Evolutionary conservation across 164 flowering plant genomes (phyloP).

Genomic region (Umbellularia californica): DNA sequence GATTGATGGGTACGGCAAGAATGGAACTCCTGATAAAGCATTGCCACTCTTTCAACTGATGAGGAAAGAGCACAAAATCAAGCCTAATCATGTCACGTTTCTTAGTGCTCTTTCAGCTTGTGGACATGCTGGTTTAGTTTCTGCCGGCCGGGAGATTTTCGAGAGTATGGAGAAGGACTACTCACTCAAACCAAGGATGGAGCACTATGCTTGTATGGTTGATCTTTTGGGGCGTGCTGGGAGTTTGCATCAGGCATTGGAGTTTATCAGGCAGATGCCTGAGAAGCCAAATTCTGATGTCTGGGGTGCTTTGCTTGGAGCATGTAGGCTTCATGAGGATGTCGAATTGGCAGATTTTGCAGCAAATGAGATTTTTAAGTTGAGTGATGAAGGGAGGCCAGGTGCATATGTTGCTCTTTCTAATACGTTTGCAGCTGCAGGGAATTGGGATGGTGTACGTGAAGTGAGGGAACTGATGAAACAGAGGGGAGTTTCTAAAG

Average conservation of each 20-base stretch:
- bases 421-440: slow-evolving; percentile 78
- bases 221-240: slow-evolving; percentile 88
- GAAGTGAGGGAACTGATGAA: slow-evolving; percentile 79
- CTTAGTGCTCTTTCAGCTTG: slow-evolving; percentile 88
- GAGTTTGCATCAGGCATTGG: slow-evolving; percentile 54
- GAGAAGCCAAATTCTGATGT: slow-evolving; percentile 82
- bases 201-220: slow-evolving; percentile 97
- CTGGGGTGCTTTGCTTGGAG: slow-evolving; percentile 90
- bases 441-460: slow-evolving; percentile 68
- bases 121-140: slow-evolving; percentile 80
- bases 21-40: slow-evolving; percentile 63
- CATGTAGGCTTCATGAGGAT: slow-evolving; percentile 67
- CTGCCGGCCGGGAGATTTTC: slow-evolving; percentile 60
- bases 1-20: slow-evolving; percentile 96
- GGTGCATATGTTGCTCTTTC: slow-evolving; percentile 88
- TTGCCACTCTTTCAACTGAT: slow-evolving; percentile 53
- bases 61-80: slow-evolving; percentile 28
- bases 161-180: slow-evolving; percentile 67
- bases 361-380: slow-evolving; percentile 69
- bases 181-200: slow-evolving; percentile 70
- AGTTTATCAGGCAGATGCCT: slow-evolving; percentile 61
- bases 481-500: slow-evolving; percentile 60
- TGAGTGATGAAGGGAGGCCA: slow-evolving; percentile 44
- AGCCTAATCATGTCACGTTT: slow-evolving; percentile 78
- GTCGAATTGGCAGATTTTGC: slow-evolving; percentile 73